Evolutionary conservation across 306 rosid species (phyloP).

Genomic region (Acacia melanoxylon): DNA sequence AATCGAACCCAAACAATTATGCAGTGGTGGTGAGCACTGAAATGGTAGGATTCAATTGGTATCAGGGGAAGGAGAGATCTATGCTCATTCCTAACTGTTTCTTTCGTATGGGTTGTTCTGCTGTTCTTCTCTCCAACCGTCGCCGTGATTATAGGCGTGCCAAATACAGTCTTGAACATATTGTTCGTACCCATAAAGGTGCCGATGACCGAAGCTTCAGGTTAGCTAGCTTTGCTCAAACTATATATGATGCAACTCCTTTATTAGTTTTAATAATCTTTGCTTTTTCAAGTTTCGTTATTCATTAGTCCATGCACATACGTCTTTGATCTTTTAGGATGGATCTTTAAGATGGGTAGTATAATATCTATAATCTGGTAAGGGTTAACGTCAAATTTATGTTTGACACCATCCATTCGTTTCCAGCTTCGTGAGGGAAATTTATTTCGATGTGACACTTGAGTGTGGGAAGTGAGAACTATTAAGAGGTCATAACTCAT

Average conservation of each 20-base stretch:
- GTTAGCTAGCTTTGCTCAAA: conserved; percentile 28
- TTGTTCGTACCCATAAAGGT: conserved; percentile 94
- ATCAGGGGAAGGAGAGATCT: conserved; percentile 79
- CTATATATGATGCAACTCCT: background rate
- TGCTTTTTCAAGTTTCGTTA: background rate
- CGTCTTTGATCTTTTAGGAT: background rate
- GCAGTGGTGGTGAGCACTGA: conserved; percentile 97
- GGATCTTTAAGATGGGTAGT: background rate
- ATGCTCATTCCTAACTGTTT: conserved; percentile 92
- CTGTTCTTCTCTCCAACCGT: conserved; percentile 83
- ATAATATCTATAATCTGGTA: background rate
- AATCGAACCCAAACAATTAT: conserved; percentile 75
- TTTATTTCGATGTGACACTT: background rate
- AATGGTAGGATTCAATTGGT: conserved; percentile 90
- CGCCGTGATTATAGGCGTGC: conserved; percentile 78
- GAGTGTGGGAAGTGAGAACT: background rate
- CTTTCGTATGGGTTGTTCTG: conserved; percentile 98
- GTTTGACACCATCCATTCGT: background rate
- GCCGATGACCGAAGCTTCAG: conserved; percentile 97
- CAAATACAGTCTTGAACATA: conserved; percentile 86
- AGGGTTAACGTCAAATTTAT: background rate
- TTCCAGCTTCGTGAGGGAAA: background rate
- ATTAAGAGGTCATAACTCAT: background rate
- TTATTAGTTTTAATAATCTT: background rate
- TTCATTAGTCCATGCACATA: background rate